These are phyloP conservation scores for Hsuehochloa calcarea DNA, from an alignment of 176 grass and related monocot species.

Conservation along the genomic window DNA sequence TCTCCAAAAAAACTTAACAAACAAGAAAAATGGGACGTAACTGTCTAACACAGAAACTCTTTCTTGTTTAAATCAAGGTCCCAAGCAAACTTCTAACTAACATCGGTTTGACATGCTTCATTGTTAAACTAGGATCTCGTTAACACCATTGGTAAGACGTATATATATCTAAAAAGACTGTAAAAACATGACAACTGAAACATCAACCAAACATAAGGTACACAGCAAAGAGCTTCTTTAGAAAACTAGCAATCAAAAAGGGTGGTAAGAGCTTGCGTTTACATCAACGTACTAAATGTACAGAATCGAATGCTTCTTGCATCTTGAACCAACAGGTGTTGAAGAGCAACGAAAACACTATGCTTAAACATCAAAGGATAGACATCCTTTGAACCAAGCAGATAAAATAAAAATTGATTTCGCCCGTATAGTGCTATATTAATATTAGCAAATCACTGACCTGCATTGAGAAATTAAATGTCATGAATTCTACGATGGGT, in stretches of 20 bases:
- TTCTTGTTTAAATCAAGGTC: not conserved
- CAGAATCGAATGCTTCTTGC: not conserved
- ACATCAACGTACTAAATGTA: not conserved
- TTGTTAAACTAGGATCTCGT: not conserved
- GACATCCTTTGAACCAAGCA: not conserved
- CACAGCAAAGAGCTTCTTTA: not conserved
- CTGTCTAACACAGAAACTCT: not conserved
- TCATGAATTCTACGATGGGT: constrained; percentile 91
- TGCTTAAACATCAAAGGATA: not conserved
- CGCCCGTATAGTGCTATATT: not conserved
- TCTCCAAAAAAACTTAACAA: not conserved
- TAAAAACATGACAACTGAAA: not conserved
- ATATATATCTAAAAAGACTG: not conserved
- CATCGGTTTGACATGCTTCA: not conserved
- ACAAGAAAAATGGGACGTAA: not conserved
- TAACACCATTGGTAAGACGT: not conserved
- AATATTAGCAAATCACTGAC: constrained; percentile 33
- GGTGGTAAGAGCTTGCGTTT: not conserved
- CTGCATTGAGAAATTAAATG: constrained; percentile 99
- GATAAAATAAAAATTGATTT: not conserved
- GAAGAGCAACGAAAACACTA: not conserved
- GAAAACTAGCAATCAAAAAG: not conserved
- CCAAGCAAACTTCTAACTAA: not conserved
- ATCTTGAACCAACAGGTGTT: constrained; percentile 15
- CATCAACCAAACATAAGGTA: not conserved